Percentiles rank a stretch among this genome's conserved stretches.
phyloP scores from a whole-genome alignment of 306 rosid species.

The Pterocarpus macrocarpus region DNA sequence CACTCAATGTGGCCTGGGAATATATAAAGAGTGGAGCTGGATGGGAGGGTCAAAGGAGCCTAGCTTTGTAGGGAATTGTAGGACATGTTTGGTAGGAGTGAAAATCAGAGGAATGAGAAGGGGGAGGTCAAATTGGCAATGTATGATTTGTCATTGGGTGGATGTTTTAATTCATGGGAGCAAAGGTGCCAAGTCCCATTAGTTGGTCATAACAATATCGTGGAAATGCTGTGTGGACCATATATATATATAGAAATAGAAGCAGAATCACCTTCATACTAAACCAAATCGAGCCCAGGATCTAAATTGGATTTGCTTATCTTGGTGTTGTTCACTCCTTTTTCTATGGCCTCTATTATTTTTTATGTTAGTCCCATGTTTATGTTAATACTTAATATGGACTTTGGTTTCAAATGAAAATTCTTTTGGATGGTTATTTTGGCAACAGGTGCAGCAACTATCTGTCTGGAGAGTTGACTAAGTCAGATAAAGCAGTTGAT shows the following conservation, averaged over 20 bases:
- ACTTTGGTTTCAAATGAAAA: slow-evolving; percentile 41
- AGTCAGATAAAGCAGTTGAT: slow-evolving; percentile 90
- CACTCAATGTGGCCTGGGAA: slow-evolving; percentile 22
- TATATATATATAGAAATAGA: too few relatives aligned
- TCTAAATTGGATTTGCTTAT: slow-evolving; percentile 4
- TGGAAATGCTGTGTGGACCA: too few relatives aligned
- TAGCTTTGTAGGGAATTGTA: neutral
- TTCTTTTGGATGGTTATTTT: slow-evolving; percentile 45
- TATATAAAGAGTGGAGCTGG: slow-evolving; percentile 26
- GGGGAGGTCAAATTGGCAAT: neutral
- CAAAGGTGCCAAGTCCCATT: neutral
- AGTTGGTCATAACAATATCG: too few relatives aligned
- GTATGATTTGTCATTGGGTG: slow-evolving; percentile 23
- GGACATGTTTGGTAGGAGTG: slow-evolving; percentile 24
- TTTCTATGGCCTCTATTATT: slow-evolving; percentile 24
- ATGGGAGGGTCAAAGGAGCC: slow-evolving; percentile 28
- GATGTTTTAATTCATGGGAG: slow-evolving; percentile 2
- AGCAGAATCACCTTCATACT: too few relatives aligned
- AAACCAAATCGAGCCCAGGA: too few relatives aligned
- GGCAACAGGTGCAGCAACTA: slow-evolving; percentile 85
- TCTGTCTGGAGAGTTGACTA: slow-evolving; percentile 86
- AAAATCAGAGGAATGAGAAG: slow-evolving; percentile 30
- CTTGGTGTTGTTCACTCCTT: slow-evolving; percentile 29
- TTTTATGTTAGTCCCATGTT: slow-evolving; percentile 30
- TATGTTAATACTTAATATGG: slow-evolving; percentile 19